A percentile compares a stretch with the other conserved stretches of the same genome.
These are phyloP conservation scores for Quercus ilex DNA, from an alignment of 306 rosid species.

Conservation along the genomic window DNA sequence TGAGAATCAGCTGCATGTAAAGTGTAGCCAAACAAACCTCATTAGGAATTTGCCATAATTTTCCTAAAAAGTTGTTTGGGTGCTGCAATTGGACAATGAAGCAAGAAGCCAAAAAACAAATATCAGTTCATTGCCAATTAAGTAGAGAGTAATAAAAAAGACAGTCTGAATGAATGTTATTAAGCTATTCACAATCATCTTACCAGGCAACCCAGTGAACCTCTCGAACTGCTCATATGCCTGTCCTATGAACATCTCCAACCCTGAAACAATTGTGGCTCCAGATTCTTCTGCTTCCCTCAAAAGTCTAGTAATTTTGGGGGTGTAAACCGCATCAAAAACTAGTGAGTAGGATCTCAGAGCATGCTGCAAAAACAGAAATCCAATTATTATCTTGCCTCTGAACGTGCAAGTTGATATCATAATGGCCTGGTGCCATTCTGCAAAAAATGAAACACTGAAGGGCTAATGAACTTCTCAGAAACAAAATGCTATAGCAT, in stretches of 20 bases:
- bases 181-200: conserved; percentile 6
- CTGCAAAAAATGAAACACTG: neutral
- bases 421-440: conserved; percentile 7
- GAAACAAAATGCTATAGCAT: neutral
- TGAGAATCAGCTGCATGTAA: conserved; percentile 3
- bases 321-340: conserved; percentile 91
- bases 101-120: conserved; percentile 10
- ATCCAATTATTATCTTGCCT: conserved; percentile 19
- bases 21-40: conserved; percentile 39
- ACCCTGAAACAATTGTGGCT: conserved; percentile 64
- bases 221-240: conserved; percentile 78
- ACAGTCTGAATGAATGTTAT: conserved; percentile 8
- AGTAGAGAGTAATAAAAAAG: conserved; percentile 5
- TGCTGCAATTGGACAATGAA: conserved; percentile 52
- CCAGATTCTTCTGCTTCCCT: conserved; percentile 90
- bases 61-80: conserved; percentile 70
- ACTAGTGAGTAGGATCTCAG: conserved; percentile 67
- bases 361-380: conserved; percentile 63
- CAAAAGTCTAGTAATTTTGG: conserved; percentile 78
- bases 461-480: neutral
- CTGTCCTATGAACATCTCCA: conserved; percentile 90
- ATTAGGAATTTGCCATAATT: conserved; percentile 43
- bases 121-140: conserved; percentile 17
- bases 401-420: conserved; percentile 18
- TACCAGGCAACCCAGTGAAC: conserved; percentile 91